Evolutionary conservation across 306 rosid species (phyloP).

Genomic region (Comarum palustre): DNA sequence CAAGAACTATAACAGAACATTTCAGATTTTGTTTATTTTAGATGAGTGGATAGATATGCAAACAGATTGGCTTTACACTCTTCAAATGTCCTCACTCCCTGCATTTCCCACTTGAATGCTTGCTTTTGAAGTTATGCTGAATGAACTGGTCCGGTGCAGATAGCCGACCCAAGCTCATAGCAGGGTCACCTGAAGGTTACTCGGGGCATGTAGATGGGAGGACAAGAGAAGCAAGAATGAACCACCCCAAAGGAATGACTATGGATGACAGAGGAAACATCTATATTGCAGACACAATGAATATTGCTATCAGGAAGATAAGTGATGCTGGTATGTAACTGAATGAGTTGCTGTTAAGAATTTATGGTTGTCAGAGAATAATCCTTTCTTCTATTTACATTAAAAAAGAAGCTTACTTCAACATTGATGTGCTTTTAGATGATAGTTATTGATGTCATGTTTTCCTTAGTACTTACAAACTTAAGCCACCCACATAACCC

Average conservation of each 20-base stretch:
- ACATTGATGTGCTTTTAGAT: conserved; percentile 3
- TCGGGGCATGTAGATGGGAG: conserved; percentile 89
- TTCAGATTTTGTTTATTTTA: not conserved
- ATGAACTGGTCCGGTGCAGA: conserved; percentile 48
- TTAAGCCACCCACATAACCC: not conserved
- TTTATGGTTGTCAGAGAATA: conserved; percentile 8
- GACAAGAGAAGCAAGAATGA: conserved; percentile 87
- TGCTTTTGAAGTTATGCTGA: conserved; percentile 14
- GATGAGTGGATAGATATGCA: not conserved
- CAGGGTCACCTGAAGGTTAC: conserved; percentile 90
- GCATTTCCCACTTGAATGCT: conserved; percentile 16
- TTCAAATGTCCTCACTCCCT: conserved; percentile 1
- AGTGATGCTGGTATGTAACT: conserved; percentile 59
- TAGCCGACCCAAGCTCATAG: conserved; percentile 81
- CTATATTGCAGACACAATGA: conserved; percentile 90
- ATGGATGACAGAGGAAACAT: conserved; percentile 80
- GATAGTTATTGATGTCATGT: conserved; percentile 5
- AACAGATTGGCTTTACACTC: not conserved
- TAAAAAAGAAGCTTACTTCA: not conserved
- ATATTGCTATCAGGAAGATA: conserved; percentile 95
- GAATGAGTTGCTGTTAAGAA: not conserved
- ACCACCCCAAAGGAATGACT: conserved; percentile 86
- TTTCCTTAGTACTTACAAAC: not conserved
- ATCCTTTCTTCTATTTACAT: conserved; percentile 1
- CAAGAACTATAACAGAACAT: not conserved